phyloP scores from a whole-genome alignment of 768 basidiomycete genomes.

The Lactarius trivialis region DNA sequence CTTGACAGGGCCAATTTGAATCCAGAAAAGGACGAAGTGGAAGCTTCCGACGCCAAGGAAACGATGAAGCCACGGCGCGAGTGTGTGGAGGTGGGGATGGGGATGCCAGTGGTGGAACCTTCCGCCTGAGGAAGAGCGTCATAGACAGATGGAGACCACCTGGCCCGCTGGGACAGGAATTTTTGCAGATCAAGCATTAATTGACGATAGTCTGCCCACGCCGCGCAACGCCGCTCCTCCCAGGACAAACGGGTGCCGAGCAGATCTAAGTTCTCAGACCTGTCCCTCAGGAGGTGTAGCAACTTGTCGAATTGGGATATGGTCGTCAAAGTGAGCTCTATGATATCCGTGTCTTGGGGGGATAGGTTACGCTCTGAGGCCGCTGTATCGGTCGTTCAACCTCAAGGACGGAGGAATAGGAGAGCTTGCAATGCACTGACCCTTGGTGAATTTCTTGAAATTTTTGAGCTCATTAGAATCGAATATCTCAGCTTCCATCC shows the following conservation, averaged over 20 bases:
- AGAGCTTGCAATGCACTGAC: conserved; percentile 35
- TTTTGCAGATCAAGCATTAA: conserved; percentile 54
- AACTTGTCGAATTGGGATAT: conserved; percentile 83
- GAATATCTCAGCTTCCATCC: conserved; percentile 82
- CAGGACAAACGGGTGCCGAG: conserved; percentile 66
- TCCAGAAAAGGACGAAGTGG: conserved; percentile 38
- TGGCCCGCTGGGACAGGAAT: conserved; percentile 58
- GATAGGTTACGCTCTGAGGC: conserved; percentile 82
- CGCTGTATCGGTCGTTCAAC: conserved; percentile 36
- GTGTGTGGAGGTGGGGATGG: conserved; percentile 16
- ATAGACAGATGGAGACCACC: conserved; percentile 69
- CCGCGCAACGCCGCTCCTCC: conserved; percentile 68
- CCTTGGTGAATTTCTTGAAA: conserved; percentile 80
- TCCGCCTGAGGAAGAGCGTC: conserved; percentile 41
- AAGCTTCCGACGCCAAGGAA: conserved; percentile 54
- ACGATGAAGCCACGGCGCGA: conserved; percentile 35
- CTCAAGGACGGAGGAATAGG: neutral
- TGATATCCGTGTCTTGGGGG: conserved; percentile 82
- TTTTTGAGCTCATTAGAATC: conserved; percentile 82
- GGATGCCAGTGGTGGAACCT: conserved; percentile 19
- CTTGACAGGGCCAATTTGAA: conserved; percentile 69
- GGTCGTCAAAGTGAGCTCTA: conserved; percentile 84
- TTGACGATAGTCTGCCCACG: conserved; percentile 64
- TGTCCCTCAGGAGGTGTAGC: conserved; percentile 72
- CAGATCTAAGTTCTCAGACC: conserved; percentile 74